Evolutionary conservation across 2,329 filamentous ascomycete genomes (phyloP), one percentile per base, ranked within the genome.

Genomic region (Cytospora piceicola): DNA sequence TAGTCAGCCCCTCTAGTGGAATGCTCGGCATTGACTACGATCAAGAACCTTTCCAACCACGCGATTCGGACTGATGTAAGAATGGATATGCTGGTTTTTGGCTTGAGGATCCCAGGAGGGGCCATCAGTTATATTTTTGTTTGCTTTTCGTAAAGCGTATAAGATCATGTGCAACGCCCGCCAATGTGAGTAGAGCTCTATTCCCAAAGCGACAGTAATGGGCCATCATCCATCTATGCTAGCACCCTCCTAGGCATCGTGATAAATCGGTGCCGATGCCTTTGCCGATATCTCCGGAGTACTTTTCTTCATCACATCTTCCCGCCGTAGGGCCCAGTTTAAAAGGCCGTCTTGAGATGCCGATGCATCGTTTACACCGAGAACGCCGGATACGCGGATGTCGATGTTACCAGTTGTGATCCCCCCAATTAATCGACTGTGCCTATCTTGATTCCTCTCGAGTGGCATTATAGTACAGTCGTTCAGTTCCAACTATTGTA

Each of bases 281-380:
- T 24, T 14, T 36, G 27, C 52, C 22, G 7, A 5, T 42, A n/a
- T 36, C 22, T 46, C 7, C 52, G 51, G 24, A 49, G n/a, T 32
- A 15, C 20, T 20, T n/a, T n/a, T n/a, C 36, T n/a, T 49, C 42
- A 55, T 24, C 59, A 5, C 46, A 46, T 42, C 60, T 32, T 30
- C 30, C 52, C 61, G n/a, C 57, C 49, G n/a, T 56, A 54, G 39
- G 52, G 55, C 58, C 58, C 42, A 30, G 24, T 61, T 29, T 58
- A 62, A 58, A 67, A 58, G 36, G 65, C 58, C 52, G 14, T 30
- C 24, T 56, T 61, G 39, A 46, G 62, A 54, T 65, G 62, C 62
- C 62, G 30, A 15, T 54, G 52, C 49, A 36, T 53, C 32, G 42
- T 36, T 57, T 49, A n/a, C 39, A 30, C 61, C 39, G 20, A 36